Base-by-base conservation (phyloP, 1,139 yeast species). In the Protomyces macrosporus region DNA sequence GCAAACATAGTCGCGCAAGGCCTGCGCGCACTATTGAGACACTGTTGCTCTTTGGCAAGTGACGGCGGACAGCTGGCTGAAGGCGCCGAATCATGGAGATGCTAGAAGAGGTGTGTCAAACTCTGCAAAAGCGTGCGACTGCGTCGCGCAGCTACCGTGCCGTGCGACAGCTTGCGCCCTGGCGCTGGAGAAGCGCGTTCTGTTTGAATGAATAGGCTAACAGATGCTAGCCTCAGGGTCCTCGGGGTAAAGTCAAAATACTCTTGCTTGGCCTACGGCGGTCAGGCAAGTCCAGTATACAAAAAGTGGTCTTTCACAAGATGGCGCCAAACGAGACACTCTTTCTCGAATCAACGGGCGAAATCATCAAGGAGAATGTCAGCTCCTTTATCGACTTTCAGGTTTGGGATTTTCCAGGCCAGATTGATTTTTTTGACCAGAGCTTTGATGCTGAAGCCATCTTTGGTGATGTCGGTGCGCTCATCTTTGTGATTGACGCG, bases 361-460 rank as follows among this genome's bases (percentile, higher is more conserved):
- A 86, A 70, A 97, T 97, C 0, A 88, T 95, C 12, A 82, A 87
- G 33, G 93, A 87, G 69, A 88, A 84, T 70, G 84, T 85, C 70
- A 81, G 78, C 37, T 88, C 96, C 6, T 79, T 93, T 65, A 88
- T 91, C 53, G 95, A 90, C 72, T 78, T 93, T 63, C 87, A 91
- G 12, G 93, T 93, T n/a, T 89, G 90, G 87, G 98, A 93, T 73
- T 78, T 93, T 36, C 98, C 98, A 0, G 98, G 98, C 0, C 98
- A 93, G 74, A 76, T 91, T 68, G 90, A 90, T 73, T 84, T 89
- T 72, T 89, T 90, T 73, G 97, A 90, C 70, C 93, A 96, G 4
- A 74, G 78, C 36, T 86, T 86, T 70, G 97, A 91, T 71, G 83
- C 89, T 14, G 91, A 87, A 68, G 78, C 86, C 66, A 76, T 88